phyloP scores from a whole-genome alignment of 2,329 filamentous ascomycete genomes.

The Fusarium pseudocircinatum region DNA sequence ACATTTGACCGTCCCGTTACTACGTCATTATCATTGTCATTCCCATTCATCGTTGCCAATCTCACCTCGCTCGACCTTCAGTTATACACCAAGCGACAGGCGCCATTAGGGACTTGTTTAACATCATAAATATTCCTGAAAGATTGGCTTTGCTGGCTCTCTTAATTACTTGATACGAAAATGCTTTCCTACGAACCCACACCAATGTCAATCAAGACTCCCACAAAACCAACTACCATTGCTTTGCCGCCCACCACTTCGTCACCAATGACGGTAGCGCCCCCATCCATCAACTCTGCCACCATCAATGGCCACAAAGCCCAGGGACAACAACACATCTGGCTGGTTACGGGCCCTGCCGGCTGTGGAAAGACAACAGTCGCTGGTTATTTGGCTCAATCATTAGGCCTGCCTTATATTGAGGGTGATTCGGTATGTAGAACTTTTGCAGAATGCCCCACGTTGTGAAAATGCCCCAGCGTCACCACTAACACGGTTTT shows the following conservation, averaged over 20 bases:
- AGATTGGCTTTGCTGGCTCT: constrained; percentile 1
- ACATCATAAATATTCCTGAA: constrained; percentile 2
- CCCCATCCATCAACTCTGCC: constrained; percentile 43
- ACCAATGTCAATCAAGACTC: constrained; percentile 56
- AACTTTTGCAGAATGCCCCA: constrained; percentile 1
- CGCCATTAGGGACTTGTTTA: constrained; percentile 3
- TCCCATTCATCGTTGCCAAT: constrained; percentile 24
- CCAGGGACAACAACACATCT: constrained; percentile 71
- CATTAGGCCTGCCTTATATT: constrained; percentile 74
- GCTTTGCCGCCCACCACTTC: constrained; percentile 34
- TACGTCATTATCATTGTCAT: constrained; percentile 27
- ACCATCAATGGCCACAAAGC: constrained; percentile 45
- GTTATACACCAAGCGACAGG: constrained; percentile 23
- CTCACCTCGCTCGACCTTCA: constrained; percentile 9
- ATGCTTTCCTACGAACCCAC: constrained; percentile 64
- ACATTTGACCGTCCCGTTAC: constrained; percentile 13
- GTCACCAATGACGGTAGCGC: constrained; percentile 34
- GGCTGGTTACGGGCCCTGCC: constrained; percentile 81
- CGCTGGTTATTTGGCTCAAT: constrained; percentile 69
- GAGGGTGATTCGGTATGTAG: constrained; percentile 78
- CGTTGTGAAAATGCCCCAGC: neutral
- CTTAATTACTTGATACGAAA: constrained; percentile 20
- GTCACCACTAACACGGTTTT: constrained; percentile 38
- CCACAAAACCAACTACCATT: constrained; percentile 45
- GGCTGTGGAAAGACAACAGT: constrained; percentile 84